phyloP scores from a whole-genome alignment of 805 yeast species.

The Hanseniaspora pseudoguilliermondii region DNA sequence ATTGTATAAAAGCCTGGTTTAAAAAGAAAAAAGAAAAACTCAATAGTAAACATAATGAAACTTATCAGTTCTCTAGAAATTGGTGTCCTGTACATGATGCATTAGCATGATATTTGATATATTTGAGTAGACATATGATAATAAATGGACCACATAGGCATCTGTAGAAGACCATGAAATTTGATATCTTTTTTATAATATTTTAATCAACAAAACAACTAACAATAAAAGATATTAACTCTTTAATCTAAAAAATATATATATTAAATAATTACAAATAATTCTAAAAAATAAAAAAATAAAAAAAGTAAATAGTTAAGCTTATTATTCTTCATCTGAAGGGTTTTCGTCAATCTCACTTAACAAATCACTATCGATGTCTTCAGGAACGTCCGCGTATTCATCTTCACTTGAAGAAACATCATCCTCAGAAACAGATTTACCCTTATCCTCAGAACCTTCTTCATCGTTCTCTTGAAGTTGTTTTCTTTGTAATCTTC shows the following conservation, averaged over 20 bases:
- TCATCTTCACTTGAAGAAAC: constrained; percentile 26
- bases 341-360: constrained; percentile 32
- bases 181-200: neutral
- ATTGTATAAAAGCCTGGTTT: constrained; percentile 87
- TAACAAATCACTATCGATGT: constrained; percentile 35
- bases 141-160: neutral
- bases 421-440: constrained; percentile 14
- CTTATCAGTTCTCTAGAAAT: constrained; percentile 29
- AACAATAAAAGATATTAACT: too few species aligned
- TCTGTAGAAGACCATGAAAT: neutral
- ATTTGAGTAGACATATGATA: neutral
- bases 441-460: constrained; percentile 20
- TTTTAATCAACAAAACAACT: neutral
- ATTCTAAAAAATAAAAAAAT: too few species aligned
- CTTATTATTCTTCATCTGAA: constrained; percentile 12
- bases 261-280: too few species aligned
- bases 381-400: constrained; percentile 33
- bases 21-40: constrained; percentile 51
- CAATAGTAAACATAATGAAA: constrained; percentile 15
- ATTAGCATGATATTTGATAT: neutral
- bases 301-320: neutral
- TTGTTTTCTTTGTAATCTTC: constrained; percentile 31
- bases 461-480: constrained; percentile 20
- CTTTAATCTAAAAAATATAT: too few species aligned
- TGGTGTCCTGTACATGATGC: constrained; percentile 41